Base-by-base conservation (phyloP, 176 grass and related monocot species). In the Triticum turgidum region DNA sequence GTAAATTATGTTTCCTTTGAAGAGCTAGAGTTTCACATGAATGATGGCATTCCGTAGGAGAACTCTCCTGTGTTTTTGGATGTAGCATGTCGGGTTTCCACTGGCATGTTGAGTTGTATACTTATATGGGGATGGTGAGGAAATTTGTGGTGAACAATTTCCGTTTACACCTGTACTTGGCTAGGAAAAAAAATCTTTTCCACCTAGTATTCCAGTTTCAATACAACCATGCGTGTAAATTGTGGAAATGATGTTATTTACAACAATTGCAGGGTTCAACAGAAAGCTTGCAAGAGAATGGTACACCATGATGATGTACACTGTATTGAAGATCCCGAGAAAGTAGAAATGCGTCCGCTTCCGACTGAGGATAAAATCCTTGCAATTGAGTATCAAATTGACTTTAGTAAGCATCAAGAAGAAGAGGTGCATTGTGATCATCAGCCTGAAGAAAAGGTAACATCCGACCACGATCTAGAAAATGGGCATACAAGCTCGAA, bases 231-330 rank as follows among this genome's bases (percentile, higher is more conserved):
- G 24, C n/a, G 21, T 20, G 27, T 69, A 66, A 70, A 17, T 86
- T 63, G n/a, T 27, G 34, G 35, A 84, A 29, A 64, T 77, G 44
- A 32, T 85, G 45, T 65, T 86, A 51, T 82, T 34, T 64, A 25
- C 42, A 77, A 44, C 11, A 80, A 58, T 86, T 84, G 10, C 79
- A 96, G 96, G 59, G 90, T 96, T 35, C 89, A 85, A 71, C 89
- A 83, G 86, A 97, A 93, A 76, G 47, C 25, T 80, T 80, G 41
- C 58, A 89, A 79, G 79, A 83, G 80, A 54, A 56, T 81, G 69
- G n/a, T 88, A 61, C 44, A 35, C 24, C 42, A 82, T 87, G 86
- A 86, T 89, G 81, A 90, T 58, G 24, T 49, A 30, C 83, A 80
- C 83, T 78, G 22, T 66, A 74, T 91, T 82, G 64, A 86, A 86